Evolutionary conservation across 371 early-diverging fungal species (phyloP).

Genomic region (Batkoa obscura): DNA sequence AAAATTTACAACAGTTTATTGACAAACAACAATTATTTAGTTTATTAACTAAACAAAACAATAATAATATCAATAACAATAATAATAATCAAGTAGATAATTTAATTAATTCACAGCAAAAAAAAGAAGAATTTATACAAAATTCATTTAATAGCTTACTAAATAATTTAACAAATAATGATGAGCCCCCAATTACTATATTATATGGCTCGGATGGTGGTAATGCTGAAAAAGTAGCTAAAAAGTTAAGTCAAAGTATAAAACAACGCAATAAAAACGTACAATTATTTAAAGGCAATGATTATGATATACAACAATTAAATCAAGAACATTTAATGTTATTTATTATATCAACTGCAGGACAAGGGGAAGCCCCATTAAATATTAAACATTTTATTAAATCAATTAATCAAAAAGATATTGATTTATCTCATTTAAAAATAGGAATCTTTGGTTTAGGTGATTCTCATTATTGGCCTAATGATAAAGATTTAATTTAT

Average conservation of each 20-base stretch:
- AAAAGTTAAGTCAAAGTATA: slow-evolving; percentile 58
- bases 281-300: slow-evolving; percentile 60
- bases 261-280: slow-evolving; percentile 56
- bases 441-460: slow-evolving; percentile 78
- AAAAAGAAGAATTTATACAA: no score
- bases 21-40: no score
- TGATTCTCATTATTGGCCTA: slow-evolving; percentile 90
- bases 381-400: slow-evolving; percentile 78
- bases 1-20: no score
- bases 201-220: slow-evolving; percentile 83
- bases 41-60: no score
- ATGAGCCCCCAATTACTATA: slow-evolving; percentile 38
- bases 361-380: slow-evolving; percentile 89
- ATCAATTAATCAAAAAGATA: slow-evolving; percentile 22
- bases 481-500: slow-evolving; percentile 68
- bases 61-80: no score
- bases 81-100: no score
- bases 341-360: slow-evolving; percentile 67
- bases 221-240: slow-evolving; percentile 67
- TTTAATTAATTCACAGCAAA: no score
- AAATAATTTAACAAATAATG: no score
- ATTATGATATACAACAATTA: slow-evolving; percentile 57
- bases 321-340: slow-evolving; percentile 51
- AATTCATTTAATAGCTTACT: no score
- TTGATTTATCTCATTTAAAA: slow-evolving; percentile 33